Evolutionary conservation across 2,329 filamentous ascomycete species (phyloP), one percentile per base, ranked within the genome.

Genomic region (Aspergillus niger): DNA sequence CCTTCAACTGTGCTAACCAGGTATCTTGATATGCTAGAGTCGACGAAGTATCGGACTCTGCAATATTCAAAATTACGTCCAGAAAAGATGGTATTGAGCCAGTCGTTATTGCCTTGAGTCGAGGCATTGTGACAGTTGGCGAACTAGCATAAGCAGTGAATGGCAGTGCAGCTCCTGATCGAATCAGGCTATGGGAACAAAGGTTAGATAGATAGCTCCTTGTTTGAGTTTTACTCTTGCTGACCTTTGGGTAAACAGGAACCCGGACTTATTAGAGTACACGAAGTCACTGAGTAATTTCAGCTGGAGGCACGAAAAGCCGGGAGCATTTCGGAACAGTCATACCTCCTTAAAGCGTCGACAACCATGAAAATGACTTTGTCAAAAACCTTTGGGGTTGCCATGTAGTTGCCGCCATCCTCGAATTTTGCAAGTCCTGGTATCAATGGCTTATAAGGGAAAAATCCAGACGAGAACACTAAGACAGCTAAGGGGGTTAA

Each of bases 71-170:
- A 63, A 99, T 96, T 15, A 97, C 90, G 75, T 99, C 95, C 62
- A 98, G 86, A 76, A 99, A 99, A 2, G 94, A 98, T 3, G 95
- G 95, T n/a, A 97, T 95, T 1, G 94, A 97, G 63, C 95, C 95
- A 1, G 95, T 98, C 0, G 95, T 99, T 65, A 99, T 92, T 52
- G 95, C 92, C 79, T 99, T 99, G 70, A 99, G 88, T 63, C 94
- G 89, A 44, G 95, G 95, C 95, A 99, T 98, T 17, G 95, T 99
- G 63, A 99, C 94, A 7, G 95, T 99, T 2, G 95, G 95, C 55
- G 96, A 92, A n/a, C 91, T 90, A 17, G 95, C 95, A 83, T 97
- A 90, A 36, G 94, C 94, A 32, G 95, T 99, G 74, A 96, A 99
- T 3, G 95, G 95, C 39, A 98, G 82, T 6, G 95, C 96, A 60